These are phyloP conservation scores for Dioscorea cayenensis DNA, from an alignment of 116 monocot genomes.

Conservation along the genomic window DNA sequence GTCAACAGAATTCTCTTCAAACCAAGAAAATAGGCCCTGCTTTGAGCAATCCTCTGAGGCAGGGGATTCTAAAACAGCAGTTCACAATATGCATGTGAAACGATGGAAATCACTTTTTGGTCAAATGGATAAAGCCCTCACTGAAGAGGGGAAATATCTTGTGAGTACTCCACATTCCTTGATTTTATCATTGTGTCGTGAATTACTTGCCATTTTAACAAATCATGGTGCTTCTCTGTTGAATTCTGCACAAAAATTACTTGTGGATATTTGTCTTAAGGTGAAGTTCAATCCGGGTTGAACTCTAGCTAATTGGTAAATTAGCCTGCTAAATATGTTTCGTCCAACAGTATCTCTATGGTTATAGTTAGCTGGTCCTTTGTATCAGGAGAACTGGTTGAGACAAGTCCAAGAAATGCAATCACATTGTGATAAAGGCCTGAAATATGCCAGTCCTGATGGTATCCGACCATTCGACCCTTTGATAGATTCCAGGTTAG, in stretches of 20 bases:
- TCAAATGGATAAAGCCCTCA: constrained; percentile 70
- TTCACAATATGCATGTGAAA: constrained; percentile 43
- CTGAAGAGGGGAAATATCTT: constrained; percentile 67
- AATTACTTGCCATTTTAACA: no score
- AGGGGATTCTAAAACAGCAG: constrained; percentile 23
- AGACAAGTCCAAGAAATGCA: constrained; percentile 72
- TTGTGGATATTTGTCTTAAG: no score
- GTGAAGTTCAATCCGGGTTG: neutral
- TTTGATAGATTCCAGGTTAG: constrained; percentile 40
- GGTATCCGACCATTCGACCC: constrained; percentile 14
- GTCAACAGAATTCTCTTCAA: constrained; percentile 33
- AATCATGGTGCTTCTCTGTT: no score
- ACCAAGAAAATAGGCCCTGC: constrained; percentile 25
- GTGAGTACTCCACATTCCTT: constrained; percentile 23
- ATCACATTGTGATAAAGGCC: constrained; percentile 49
- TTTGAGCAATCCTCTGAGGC: constrained; percentile 17
- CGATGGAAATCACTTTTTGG: constrained; percentile 66
- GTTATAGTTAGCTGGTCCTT: neutral
- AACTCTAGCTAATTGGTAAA: no score
- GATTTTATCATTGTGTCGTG: neutral
- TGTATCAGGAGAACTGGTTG: constrained; percentile 57
- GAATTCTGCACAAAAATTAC: no score
- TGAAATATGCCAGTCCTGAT: constrained; percentile 37
- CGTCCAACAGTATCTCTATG: no score
- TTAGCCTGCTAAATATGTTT: no score